phyloP scores from a whole-genome alignment of 345 rosid species.

The Eucalyptus pauciflora region DNA sequence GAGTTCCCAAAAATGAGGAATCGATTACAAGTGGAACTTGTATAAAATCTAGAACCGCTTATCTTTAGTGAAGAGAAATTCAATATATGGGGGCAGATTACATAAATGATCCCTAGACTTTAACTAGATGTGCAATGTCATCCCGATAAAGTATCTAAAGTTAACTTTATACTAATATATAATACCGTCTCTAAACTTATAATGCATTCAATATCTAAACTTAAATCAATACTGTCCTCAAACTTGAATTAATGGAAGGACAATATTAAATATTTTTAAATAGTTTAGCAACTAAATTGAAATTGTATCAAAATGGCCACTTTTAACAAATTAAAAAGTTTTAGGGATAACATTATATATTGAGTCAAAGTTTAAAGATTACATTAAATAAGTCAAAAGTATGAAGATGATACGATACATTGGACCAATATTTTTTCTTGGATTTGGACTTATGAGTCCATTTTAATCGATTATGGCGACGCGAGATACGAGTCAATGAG shows the following conservation, averaged over 20 bases:
- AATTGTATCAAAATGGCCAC: not conserved
- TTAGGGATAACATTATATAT: accelerated
- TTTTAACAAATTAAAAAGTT: no score
- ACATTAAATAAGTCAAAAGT: accelerated
- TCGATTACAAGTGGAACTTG: no score
- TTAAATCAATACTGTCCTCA: accelerated
- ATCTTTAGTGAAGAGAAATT: no score
- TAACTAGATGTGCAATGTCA: accelerated
- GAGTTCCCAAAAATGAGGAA: no score
- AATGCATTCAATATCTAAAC: not conserved
- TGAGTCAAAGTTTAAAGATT: accelerated
- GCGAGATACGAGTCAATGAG: not conserved
- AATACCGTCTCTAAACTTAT: accelerated
- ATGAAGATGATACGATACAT: no score
- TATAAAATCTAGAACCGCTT: no score
- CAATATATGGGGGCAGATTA: accelerated
- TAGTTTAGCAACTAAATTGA: accelerated
- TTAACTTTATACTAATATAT: not conserved
- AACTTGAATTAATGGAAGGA: accelerated
- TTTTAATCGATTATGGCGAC: not conserved
- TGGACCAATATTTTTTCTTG: no score
- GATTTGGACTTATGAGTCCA: no score
- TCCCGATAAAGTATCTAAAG: accelerated
- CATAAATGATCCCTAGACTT: accelerated
- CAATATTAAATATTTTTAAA: not conserved